phyloP scores from a whole-genome alignment of 2,329 filamentous ascomycete genomes.

The Fusarium nelsonii region DNA sequence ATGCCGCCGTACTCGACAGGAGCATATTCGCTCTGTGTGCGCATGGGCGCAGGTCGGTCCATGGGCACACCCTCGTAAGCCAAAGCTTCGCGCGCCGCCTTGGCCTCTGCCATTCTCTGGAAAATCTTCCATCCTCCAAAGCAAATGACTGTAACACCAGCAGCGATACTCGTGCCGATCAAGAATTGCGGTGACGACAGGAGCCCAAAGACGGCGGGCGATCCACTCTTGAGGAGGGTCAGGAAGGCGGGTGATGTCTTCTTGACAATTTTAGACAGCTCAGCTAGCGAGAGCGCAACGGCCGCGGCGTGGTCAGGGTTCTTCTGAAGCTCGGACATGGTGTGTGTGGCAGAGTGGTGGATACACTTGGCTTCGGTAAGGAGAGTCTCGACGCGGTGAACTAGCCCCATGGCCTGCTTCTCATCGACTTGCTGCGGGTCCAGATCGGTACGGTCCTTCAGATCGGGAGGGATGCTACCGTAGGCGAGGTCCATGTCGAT shows the following conservation, averaged over 20 bases:
- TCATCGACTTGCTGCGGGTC: constrained; percentile 66
- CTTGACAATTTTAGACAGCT: constrained; percentile 83
- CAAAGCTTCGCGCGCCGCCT: constrained; percentile 49
- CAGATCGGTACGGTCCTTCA: constrained; percentile 64
- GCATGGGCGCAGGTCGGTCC: constrained; percentile 45
- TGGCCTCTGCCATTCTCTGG: constrained; percentile 76
- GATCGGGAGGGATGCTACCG: constrained; percentile 80
- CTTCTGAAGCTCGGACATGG: constrained; percentile 79
- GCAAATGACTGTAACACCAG: constrained; percentile 94
- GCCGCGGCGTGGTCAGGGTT: constrained; percentile 90
- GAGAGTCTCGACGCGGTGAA: constrained; percentile 79
- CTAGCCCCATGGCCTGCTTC: constrained; percentile 68
- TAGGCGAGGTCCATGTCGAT: constrained; percentile 96
- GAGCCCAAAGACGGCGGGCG: constrained; percentile 87
- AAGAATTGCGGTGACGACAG: constrained; percentile 93
- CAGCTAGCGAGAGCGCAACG: constrained; percentile 90
- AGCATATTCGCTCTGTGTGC: constrained; percentile 49
- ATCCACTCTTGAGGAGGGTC: constrained; percentile 79
- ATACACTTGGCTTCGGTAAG: constrained; percentile 90
- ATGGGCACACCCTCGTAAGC: constrained; percentile 44
- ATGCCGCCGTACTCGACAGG: constrained; percentile 53
- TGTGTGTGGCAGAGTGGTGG: constrained; percentile 84
- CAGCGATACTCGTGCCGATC: constrained; percentile 88
- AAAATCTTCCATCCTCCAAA: constrained; percentile 98
- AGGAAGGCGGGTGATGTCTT: constrained; percentile 90